phyloP scores from a whole-genome alignment of 371 early-diverging fungal species.

The Mucor plumbeus region DNA sequence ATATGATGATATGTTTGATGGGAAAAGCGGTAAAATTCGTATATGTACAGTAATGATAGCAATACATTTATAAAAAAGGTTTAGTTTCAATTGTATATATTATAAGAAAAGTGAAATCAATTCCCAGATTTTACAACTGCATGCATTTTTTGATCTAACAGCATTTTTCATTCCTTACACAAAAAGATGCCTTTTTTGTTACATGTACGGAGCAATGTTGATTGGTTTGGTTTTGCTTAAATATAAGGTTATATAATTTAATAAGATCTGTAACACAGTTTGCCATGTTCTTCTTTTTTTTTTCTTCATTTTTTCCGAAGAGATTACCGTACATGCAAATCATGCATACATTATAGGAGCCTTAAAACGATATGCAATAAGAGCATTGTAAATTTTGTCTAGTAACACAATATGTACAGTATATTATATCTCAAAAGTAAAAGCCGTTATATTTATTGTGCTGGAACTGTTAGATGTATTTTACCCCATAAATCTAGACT shows the following conservation, averaged over 20 bases:
- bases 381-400: no score
- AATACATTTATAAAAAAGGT: neutral
- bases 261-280: neutral
- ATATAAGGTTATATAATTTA: neutral
- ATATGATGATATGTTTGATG: neutral
- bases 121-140: neutral
- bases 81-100: neutral
- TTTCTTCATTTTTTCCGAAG: neutral
- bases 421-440: no score
- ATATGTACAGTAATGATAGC: neutral
- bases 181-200: neutral
- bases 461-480: no score
- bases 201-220: neutral
- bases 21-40: conserved; percentile 3
- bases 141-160: neutral
- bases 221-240: neutral
- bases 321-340: neutral
- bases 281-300: neutral
- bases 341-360: neutral
- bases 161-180: neutral
- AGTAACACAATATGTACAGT: no score
- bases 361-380: neutral
- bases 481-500: neutral
- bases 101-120: neutral
- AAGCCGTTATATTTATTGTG: no score